A percentile compares a stretch with the other conserved stretches of the same genome.
These are phyloP conservation scores for Austroboletus festivus DNA, from an alignment of 768 basidiomycete species.

Conservation along the genomic window DNA sequence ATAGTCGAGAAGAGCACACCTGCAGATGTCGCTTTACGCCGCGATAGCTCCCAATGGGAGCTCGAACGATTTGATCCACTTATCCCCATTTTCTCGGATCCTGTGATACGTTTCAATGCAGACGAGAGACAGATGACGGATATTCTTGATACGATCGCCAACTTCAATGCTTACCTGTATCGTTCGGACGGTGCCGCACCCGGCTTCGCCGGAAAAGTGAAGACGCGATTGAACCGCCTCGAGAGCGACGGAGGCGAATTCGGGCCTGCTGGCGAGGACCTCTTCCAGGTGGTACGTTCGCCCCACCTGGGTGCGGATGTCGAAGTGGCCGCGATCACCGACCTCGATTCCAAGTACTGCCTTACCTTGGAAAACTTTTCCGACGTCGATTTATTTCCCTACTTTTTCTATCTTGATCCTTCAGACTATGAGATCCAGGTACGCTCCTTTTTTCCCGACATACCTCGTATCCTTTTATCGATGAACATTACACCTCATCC, in stretches of 20 bases:
- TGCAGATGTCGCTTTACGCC: conserved; percentile 8
- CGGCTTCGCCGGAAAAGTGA: conserved; percentile 11
- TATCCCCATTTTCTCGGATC: conserved; percentile 7
- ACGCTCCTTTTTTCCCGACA: not conserved
- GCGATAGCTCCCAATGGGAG: conserved; percentile 3
- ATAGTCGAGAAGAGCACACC: conserved; percentile 7
- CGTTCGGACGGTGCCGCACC: conserved; percentile 9
- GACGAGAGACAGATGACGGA: not conserved
- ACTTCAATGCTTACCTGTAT: conserved; percentile 21
- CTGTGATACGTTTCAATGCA: conserved; percentile 2
- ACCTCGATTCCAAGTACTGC: conserved; percentile 11
- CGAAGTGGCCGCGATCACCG: conserved; percentile 12
- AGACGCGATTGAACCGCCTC: conserved; percentile 10
- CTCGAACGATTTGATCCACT: conserved; percentile 16
- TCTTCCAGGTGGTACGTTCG: conserved; percentile 2
- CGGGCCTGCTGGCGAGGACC: conserved; percentile 9
- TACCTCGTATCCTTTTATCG: not conserved
- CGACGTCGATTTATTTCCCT: conserved; percentile 17
- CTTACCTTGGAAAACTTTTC: conserved; percentile 19
- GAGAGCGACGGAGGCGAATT: not conserved
- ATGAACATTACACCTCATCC: not conserved
- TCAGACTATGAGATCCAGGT: conserved; percentile 19
- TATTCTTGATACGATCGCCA: conserved; percentile 14
- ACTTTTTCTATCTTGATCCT: conserved; percentile 25
- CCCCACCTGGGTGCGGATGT: conserved; percentile 2